These are phyloP conservation scores for Juncus inflexus DNA, from an alignment of 176 grass and related monocot genomes.

Conservation along the genomic window DNA sequence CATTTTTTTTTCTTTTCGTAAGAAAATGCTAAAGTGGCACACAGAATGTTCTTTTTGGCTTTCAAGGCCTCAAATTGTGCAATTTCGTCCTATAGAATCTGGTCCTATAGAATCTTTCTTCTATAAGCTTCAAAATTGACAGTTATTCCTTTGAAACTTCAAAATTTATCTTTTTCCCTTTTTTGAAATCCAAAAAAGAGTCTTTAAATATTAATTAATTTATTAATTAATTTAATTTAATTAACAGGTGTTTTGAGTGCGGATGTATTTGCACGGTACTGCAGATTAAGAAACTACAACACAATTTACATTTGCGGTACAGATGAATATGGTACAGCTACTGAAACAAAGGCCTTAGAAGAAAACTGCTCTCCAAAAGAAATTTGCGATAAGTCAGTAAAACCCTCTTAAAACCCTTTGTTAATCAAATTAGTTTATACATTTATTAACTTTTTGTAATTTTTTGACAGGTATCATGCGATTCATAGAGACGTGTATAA, in stretches of 20 bases:
- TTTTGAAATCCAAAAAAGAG: no score
- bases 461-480: slow-evolving; percentile 61
- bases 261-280: slow-evolving; percentile 92
- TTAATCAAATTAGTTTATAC: slow-evolving; percentile 9
- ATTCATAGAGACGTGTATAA: slow-evolving; percentile 83
- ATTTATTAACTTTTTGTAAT: slow-evolving; percentile 14
- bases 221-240: slow-evolving; percentile 13
- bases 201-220: not conserved
- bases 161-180: no score
- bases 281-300: slow-evolving; percentile 82
- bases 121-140: not conserved
- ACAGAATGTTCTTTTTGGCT: not conserved
- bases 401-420: not conserved
- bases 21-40: no score
- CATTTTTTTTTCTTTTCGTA: no score
- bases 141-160: not conserved
- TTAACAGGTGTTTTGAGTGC: slow-evolving; percentile 84
- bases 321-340: slow-evolving; percentile 94
- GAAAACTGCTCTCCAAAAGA: slow-evolving; percentile 97
- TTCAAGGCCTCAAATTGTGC: not conserved
- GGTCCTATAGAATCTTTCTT: not conserved
- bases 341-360: slow-evolving; percentile 94
- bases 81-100: not conserved
- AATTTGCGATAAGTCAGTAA: slow-evolving; percentile 81
- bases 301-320: slow-evolving; percentile 91